phyloP scores from a whole-genome alignment of 2,329 filamentous ascomycete species.

The Scedosporium apiospermum region DNA sequence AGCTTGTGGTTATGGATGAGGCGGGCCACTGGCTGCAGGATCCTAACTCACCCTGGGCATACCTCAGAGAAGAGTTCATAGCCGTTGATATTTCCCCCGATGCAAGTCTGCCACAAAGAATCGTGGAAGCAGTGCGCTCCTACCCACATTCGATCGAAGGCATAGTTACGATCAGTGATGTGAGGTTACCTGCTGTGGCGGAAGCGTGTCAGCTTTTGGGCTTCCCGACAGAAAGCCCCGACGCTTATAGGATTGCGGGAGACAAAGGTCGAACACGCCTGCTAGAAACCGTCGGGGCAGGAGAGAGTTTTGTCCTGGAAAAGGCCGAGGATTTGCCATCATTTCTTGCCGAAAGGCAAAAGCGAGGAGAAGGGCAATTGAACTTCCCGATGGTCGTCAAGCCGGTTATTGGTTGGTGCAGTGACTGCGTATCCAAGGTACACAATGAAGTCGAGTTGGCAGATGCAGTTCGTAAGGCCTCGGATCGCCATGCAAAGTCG shows the following conservation, averaged over 20 bases:
- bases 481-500: slow-evolving; percentile 11
- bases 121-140: slow-evolving; percentile 18
- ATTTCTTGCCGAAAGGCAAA: slow-evolving; percentile 1
- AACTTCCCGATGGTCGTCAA: slow-evolving; percentile 25
- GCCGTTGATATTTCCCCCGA: slow-evolving; percentile 18
- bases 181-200: slow-evolving; percentile 18
- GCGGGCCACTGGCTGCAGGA: slow-evolving; percentile 28
- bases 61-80: slow-evolving; percentile 23
- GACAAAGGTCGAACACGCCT: slow-evolving; percentile 21
- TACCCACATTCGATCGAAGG: slow-evolving; percentile 21
- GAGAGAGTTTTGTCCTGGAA: slow-evolving; percentile 11
- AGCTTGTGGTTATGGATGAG: slow-evolving; percentile 24
- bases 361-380: not conserved
- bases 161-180: slow-evolving; percentile 25
- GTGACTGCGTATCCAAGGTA: slow-evolving; percentile 22
- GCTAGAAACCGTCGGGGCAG: slow-evolving; percentile 11
- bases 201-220: slow-evolving; percentile 20
- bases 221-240: slow-evolving; percentile 18
- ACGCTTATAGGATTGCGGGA: slow-evolving; percentile 18
- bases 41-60: slow-evolving; percentile 9
- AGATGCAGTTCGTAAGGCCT: slow-evolving; percentile 13
- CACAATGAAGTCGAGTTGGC: slow-evolving; percentile 17
- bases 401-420: slow-evolving; percentile 22
- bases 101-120: slow-evolving; percentile 15
- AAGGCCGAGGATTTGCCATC: slow-evolving; percentile 11